These are phyloP conservation scores for Phascolomyces articulosus DNA, from an alignment of 371 early-diverging fungal species.

Conservation along the genomic window DNA sequence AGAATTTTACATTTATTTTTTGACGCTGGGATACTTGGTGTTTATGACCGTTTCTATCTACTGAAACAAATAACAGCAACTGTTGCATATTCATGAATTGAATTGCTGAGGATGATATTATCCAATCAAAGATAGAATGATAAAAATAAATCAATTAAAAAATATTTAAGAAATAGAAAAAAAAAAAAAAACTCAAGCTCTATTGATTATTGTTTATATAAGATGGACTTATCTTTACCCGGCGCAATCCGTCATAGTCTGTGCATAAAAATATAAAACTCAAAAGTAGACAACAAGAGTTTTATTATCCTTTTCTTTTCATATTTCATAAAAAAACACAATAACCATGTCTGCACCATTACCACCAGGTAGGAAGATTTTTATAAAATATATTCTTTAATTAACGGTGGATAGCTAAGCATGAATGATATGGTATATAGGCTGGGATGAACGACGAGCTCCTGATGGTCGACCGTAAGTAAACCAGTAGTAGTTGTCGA, in stretches of 20 bases:
- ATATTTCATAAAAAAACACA: neutral
- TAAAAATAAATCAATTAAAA: too few species aligned
- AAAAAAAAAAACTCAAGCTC: too few species aligned
- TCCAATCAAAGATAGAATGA: too few species aligned
- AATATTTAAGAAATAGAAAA: too few species aligned
- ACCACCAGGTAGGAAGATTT: slow-evolving; percentile 31
- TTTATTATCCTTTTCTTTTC: neutral
- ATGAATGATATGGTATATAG: too few species aligned
- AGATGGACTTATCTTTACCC: too few species aligned
- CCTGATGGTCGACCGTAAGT: slow-evolving; percentile 44
- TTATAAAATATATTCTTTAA: neutral
- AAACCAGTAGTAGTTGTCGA: neutral
- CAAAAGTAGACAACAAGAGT: neutral
- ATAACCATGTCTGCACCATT: slow-evolving; percentile 42
- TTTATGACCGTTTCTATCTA: neutral
- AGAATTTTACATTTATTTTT: neutral
- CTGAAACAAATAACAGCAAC: too few species aligned
- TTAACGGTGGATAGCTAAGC: too few species aligned
- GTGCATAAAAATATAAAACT: neutral
- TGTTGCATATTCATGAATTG: too few species aligned
- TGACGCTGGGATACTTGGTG: neutral
- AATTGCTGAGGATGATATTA: too few species aligned
- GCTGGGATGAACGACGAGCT: slow-evolving; percentile 52
- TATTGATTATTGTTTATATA: too few species aligned
- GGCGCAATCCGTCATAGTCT: too few species aligned